These are phyloP conservation scores for Cyanidium caldarium DNA, from an alignment of 23 red algal species.

Conservation along the genomic window DNA sequence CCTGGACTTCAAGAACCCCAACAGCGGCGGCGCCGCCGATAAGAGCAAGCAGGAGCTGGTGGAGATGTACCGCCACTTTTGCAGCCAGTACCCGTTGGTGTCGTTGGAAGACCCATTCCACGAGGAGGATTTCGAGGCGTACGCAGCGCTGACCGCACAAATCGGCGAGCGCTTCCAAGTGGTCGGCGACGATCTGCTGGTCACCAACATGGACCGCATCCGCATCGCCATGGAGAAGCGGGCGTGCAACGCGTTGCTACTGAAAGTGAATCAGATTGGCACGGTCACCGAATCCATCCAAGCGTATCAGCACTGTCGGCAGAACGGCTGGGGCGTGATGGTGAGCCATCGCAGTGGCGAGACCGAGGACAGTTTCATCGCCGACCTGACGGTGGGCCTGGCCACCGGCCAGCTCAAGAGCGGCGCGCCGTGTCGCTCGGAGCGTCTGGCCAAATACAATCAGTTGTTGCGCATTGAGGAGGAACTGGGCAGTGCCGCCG, in stretches of 20 bases:
- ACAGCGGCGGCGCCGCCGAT: conserved; percentile 25
- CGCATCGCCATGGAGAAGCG: conserved; percentile 42
- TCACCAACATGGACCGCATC: conserved; percentile 80
- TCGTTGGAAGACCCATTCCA: conserved; percentile 95
- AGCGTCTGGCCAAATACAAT: conserved; percentile 96
- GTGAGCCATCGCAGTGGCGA: conserved; percentile 89
- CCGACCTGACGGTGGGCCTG: conserved; percentile 82
- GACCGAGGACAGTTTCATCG: conserved; percentile 74
- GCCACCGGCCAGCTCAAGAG: conserved; percentile 93
- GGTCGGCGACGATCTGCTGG: conserved; percentile 88
- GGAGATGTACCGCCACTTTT: conserved; percentile 56
- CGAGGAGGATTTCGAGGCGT: conserved; percentile 78
- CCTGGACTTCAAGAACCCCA: conserved; percentile 88
- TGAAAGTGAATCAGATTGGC: conserved; percentile 98
- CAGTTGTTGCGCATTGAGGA: conserved; percentile 87
- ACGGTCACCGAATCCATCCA: conserved; percentile 71
- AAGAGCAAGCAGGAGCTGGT: conserved; percentile 45
- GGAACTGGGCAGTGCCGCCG: conserved; percentile 34
- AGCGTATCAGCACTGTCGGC: conserved; percentile 46
- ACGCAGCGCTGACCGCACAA: conserved; percentile 39
- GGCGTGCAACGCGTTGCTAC: conserved; percentile 58
- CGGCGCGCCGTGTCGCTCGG: conserved; percentile 84
- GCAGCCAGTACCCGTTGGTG: conserved; percentile 59
- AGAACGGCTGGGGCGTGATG: conserved; percentile 85
- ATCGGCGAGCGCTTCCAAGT: conserved; percentile 56